Conservation (phyloP, 2,329 filamentous ascomycete genomes). For the Orbilia javanica region DNA sequence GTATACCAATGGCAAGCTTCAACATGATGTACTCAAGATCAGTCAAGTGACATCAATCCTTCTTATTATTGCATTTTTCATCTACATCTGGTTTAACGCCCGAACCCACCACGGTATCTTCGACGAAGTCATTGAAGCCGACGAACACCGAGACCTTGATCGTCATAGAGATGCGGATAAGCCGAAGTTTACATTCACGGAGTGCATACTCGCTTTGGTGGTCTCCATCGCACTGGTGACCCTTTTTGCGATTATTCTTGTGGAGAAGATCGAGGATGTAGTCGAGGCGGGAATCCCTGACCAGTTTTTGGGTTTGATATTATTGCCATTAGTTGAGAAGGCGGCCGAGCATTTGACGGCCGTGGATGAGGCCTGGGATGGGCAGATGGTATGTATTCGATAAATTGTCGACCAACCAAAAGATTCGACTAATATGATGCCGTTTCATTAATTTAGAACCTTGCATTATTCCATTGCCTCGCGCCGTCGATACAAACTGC, state of each 20-base stretch:
- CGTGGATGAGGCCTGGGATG: constrained; percentile 85
- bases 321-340: constrained; percentile 86
- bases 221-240: constrained; percentile 78
- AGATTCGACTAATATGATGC: background rate
- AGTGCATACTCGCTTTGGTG: constrained; percentile 75
- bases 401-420: constrained; percentile 4
- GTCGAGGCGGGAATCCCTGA: constrained; percentile 69
- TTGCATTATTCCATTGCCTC: constrained; percentile 85
- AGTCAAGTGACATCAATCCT: constrained; percentile 79
- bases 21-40: constrained; percentile 72
- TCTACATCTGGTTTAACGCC: constrained; percentile 79
- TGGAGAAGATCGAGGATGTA: constrained; percentile 78
- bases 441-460: constrained; percentile 75
- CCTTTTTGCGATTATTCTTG: constrained; percentile 79
- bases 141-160: constrained; percentile 77
- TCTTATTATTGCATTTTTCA: constrained; percentile 76
- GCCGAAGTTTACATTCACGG: constrained; percentile 79
- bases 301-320: constrained; percentile 77
- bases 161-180: constrained; percentile 72
- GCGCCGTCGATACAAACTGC: constrained; percentile 91
- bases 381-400: constrained; percentile 67
- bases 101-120: constrained; percentile 82
- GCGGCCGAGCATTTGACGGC: constrained; percentile 86
- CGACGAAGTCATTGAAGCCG: constrained; percentile 77
- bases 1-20: constrained; percentile 66